phyloP scores from a whole-genome alignment of 2,329 filamentous ascomycete genomes.

The Onygenales sp. region DNA sequence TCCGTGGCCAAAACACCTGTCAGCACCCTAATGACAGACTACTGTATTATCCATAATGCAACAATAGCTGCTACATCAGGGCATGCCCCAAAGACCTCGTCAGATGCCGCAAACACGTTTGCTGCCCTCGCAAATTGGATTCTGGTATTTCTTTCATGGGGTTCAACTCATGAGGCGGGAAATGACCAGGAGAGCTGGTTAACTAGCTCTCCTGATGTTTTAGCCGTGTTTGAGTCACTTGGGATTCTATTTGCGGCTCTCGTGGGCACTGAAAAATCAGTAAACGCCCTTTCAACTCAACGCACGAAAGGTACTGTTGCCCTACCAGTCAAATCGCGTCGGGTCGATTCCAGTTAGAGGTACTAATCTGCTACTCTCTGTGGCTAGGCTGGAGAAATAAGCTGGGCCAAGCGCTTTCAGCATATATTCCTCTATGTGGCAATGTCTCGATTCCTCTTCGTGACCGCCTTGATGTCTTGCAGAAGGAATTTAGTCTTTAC shows the following conservation, averaged over 20 bases:
- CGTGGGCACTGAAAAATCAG: conserved; percentile 25
- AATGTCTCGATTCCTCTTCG: conserved; percentile 30
- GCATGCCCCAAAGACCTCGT: conserved; percentile 18
- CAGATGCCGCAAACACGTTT: conserved; percentile 25
- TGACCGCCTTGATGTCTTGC: conserved; percentile 29
- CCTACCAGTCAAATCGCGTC: background rate
- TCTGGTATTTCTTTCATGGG: conserved; percentile 26
- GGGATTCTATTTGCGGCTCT: conserved; percentile 32
- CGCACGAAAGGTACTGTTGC: conserved; percentile 23
- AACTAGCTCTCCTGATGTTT: conserved; percentile 26
- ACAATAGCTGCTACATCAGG: conserved; percentile 31
- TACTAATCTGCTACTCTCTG: background rate
- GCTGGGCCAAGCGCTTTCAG: conserved; percentile 29
- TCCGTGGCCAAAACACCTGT: conserved; percentile 4
- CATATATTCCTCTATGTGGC: conserved; percentile 31
- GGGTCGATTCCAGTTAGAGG: background rate
- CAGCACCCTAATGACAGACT: conserved; percentile 33
- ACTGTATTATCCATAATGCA: conserved; percentile 31
- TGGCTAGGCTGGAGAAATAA: conserved; percentile 25
- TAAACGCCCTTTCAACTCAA: conserved; percentile 26
- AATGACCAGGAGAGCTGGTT: conserved; percentile 18
- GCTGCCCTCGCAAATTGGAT: conserved; percentile 30
- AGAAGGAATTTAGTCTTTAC: conserved; percentile 34
- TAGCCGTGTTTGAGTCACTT: conserved; percentile 33
- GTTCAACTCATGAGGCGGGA: conserved; percentile 18